These are phyloP conservation scores for Hymenoscyphus infarciens DNA, from an alignment of 2,329 filamentous ascomycete species.

Conservation along the genomic window DNA sequence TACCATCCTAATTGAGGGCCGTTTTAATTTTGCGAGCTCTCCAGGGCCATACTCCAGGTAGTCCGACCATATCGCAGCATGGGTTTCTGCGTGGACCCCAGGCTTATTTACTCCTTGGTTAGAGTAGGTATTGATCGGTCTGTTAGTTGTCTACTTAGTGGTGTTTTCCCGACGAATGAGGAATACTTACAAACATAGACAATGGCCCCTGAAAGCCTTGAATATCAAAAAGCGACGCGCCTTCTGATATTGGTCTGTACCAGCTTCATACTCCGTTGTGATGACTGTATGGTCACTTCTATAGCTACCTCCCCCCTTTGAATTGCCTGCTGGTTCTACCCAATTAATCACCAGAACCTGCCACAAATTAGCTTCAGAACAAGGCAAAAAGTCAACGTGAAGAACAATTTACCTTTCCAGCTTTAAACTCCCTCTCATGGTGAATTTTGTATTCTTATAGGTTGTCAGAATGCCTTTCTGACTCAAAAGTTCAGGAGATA, in stretches of 20 bases:
- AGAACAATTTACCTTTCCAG: conserved; percentile 4
- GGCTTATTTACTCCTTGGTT: conserved; percentile 16
- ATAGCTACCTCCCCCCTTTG: not conserved
- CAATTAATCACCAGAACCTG: not conserved
- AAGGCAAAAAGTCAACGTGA: not conserved
- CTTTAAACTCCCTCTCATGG: conserved; percentile 4
- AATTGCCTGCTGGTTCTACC: not conserved
- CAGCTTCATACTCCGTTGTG: not conserved
- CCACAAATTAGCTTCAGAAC: not conserved
- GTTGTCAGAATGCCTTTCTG: no score
- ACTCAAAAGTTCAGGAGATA: no score
- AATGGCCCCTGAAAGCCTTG: conserved; percentile 7
- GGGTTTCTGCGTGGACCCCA: conserved; percentile 18
- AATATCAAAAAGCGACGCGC: conserved; percentile 18
- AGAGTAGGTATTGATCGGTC: conserved; percentile 26
- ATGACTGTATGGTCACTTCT: not conserved
- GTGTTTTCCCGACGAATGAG: not conserved
- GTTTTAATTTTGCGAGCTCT: not conserved
- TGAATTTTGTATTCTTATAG: conserved; percentile 15
- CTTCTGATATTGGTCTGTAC: conserved; percentile 1
- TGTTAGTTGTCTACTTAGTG: conserved; percentile 8
- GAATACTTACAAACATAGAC: conserved; percentile 23
- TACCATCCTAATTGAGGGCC: conserved; percentile 9
- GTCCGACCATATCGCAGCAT: conserved; percentile 20
- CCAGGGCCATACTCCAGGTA: no score